Evolutionary conservation across 164 flowering plant species (phyloP).

Genomic region (Aristolochia contorta): DNA sequence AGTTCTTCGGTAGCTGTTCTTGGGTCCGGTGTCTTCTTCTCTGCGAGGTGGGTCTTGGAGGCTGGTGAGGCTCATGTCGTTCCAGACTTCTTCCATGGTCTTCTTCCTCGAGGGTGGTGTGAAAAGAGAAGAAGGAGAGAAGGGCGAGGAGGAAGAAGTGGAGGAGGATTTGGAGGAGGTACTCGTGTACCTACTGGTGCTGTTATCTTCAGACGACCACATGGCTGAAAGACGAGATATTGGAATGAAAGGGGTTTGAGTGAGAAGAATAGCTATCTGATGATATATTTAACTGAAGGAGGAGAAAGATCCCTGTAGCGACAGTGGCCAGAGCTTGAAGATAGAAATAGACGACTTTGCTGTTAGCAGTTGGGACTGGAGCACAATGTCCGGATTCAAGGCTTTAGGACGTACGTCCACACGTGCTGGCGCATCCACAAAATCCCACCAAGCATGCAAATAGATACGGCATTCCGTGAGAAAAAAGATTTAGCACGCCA

Average conservation of each 20-base stretch:
- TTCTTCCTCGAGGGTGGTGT: conserved; percentile 4
- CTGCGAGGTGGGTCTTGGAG: conserved; percentile 8
- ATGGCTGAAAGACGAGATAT: not conserved
- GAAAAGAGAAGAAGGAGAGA: not conserved
- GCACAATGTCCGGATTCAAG: not conserved
- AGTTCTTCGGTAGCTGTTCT: conserved; percentile 3
- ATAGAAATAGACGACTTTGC: not conserved
- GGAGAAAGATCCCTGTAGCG: not conserved
- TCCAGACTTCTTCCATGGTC: conserved; percentile 65
- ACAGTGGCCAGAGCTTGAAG: not conserved
- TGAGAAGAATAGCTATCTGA: no score
- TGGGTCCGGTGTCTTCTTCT: conserved; percentile 6
- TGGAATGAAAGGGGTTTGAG: not conserved
- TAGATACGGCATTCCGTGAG: not conserved
- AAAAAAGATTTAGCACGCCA: no score
- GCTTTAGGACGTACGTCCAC: conserved; percentile 3
- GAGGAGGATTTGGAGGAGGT: conserved; percentile 4
- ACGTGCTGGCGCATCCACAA: conserved; percentile 3
- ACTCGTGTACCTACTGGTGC: conserved; percentile 3
- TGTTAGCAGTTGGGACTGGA: not conserved
- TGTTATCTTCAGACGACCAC: conserved; percentile 14
- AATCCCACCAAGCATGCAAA: not conserved
- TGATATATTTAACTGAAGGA: not conserved
- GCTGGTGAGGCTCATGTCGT: conserved; percentile 30
- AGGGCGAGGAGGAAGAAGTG: not conserved